A percentile compares a stretch with the other conserved stretches of the same genome.
phyloP scores from a whole-genome alignment of 1,284 basidiomycete species.

The Apiotrichum montevideense region DNA sequence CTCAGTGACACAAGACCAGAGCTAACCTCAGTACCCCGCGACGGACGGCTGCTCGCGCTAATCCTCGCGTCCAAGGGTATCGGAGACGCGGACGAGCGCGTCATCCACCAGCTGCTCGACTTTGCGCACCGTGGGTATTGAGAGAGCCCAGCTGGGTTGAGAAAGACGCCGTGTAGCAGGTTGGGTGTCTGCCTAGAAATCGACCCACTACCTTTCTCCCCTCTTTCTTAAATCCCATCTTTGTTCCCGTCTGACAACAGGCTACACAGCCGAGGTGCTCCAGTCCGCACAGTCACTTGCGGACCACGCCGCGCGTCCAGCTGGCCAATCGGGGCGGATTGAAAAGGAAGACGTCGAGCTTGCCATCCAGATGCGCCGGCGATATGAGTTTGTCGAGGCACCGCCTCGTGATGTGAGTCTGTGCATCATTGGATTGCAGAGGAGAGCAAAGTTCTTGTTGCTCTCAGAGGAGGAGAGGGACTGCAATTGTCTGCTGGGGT shows the following conservation, averaged over 20 bases:
- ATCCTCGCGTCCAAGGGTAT: constrained; percentile 91
- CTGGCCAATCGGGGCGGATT: constrained; percentile 57
- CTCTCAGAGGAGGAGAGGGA: too few species aligned
- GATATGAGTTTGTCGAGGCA: constrained; percentile 87
- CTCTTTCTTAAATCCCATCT: background rate
- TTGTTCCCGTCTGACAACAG: constrained; percentile 24
- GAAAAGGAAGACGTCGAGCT: constrained; percentile 87
- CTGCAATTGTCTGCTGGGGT: background rate
- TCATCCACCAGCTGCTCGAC: constrained; percentile 90
- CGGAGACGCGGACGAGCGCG: constrained; percentile 86
- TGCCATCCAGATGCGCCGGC: constrained; percentile 86
- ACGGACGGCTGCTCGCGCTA: constrained; percentile 85
- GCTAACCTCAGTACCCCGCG: constrained; percentile 59
- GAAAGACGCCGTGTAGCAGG: too few species aligned
- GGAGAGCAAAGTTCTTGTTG: too few species aligned
- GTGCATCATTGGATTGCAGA: background rate
- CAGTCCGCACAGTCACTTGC: constrained; percentile 86
- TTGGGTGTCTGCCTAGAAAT: too few species aligned
- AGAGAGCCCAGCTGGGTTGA: too few species aligned
- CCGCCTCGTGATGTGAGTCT: constrained; percentile 85
- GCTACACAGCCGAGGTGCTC: constrained; percentile 84
- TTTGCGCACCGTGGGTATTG: constrained; percentile 67
- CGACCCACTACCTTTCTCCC: background rate
- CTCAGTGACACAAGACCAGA: background rate
- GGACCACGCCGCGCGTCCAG: constrained; percentile 72